Base-by-base conservation (phyloP, 2,329 filamentous ascomycete species). In the Drechslera avenae region DNA sequence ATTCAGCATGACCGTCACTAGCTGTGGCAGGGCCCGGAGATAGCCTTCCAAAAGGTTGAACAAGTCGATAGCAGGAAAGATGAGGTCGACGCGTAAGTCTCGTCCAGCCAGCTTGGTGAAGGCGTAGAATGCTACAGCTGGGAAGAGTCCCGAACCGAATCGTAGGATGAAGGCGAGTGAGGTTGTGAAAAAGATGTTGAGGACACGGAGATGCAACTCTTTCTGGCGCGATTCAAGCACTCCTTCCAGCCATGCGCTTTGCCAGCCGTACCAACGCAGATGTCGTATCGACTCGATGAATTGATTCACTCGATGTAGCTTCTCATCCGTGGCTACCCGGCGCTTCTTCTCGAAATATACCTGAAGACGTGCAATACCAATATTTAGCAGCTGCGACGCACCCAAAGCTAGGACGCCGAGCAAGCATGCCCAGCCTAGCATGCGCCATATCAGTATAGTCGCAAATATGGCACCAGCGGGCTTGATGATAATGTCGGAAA, bases 201-300 rank as follows among this genome's bases (percentile, higher is more conserved):
- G 75, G 13, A 92, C 78, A 12, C 84, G 81, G 16, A 88, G 74
- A 35, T 82, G 79, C 44, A 94, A 72, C 69, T 94, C 89, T 31
- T 82, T 80, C 49, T 86, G 80, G 52, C 89, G 81, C 6, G 86
- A 83, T 41, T 84, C 79, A 76, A 91, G 83, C 49, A 92, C 88
- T 30, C 83, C 81, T 2, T 77, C 77, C 8, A 91, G 79, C 89
- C 89, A 93, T 44, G 85, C 81, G 46, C 84, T 81, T 71, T 93
- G 88, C 89, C 89, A 94, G 34, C 88, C 88, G 64, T 92, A 91
- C 87, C 87, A 91, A 30, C 88, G 83, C 17, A 91, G 76, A 66
- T 93, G 89, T 3, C 91, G 84, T 47, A 94, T 90, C 0, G 89
- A 86, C 71, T 95, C 91, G 43, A 96, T 89, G 52, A 95, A 94